phyloP scores from a whole-genome alignment of 176 grass and related monocot species.

The Microstegium vimineum region DNA sequence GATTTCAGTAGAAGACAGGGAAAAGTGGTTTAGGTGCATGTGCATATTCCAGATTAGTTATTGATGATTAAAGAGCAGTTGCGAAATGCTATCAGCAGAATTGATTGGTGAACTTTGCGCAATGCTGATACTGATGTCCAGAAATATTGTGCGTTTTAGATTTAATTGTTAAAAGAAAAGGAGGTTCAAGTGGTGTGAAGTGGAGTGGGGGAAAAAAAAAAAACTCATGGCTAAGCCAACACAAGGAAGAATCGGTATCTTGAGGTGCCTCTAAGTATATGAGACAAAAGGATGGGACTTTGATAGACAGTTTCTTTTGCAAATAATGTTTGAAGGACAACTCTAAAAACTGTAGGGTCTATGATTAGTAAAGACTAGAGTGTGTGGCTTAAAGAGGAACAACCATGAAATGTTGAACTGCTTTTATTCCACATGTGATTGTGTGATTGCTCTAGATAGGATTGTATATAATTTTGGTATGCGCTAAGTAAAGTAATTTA shows the following conservation, averaged over 20 bases:
- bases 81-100: not conserved
- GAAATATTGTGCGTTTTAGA: not conserved
- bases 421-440: not conserved
- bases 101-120: not conserved
- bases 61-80: not conserved
- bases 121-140: conserved; percentile 19
- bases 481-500: not conserved
- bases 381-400: conserved; percentile 10
- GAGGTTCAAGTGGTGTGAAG: not conserved
- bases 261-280: not conserved
- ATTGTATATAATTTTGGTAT: not conserved
- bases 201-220: not conserved
- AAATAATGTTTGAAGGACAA: not conserved
- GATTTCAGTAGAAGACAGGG: not conserved
- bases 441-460: not conserved
- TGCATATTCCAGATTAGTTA: not conserved
- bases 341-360: conserved; percentile 4
- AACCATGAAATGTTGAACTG: not conserved
- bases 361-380: conserved; percentile 1
- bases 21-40: conserved; percentile 5
- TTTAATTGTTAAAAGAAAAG: not conserved
- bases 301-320: not conserved
- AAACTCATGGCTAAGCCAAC: not conserved
- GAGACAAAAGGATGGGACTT: not conserved
- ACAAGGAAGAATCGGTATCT: conserved; percentile 2